phyloP scores from a whole-genome alignment of 371 early-diverging fungal genomes.

The Mucor irregularis region DNA sequence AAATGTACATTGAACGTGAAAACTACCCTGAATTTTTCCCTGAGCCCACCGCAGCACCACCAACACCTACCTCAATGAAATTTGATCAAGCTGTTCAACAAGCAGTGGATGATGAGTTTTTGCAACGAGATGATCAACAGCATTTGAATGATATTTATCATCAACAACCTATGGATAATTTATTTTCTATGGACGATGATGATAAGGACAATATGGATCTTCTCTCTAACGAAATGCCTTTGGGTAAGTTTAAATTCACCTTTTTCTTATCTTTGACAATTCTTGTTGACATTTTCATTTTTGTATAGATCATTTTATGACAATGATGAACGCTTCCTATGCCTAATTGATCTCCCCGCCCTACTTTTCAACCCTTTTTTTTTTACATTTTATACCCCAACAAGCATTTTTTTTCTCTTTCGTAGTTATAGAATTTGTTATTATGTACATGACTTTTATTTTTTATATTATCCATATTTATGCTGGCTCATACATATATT shows the following conservation, averaged over 20 bases:
- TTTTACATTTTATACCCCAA: no score
- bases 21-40: slow-evolving; percentile 33
- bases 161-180: not conserved
- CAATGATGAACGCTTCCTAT: not conserved
- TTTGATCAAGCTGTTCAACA: not conserved
- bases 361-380: not conserved
- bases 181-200: slow-evolving; percentile 5
- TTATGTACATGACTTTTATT: no score
- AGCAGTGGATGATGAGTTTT: slow-evolving; percentile 4
- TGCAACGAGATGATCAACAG: slow-evolving; percentile 1
- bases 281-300: not conserved
- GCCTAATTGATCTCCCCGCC: not conserved
- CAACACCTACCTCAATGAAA: no score
- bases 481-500: no score
- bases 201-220: not conserved
- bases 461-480: no score
- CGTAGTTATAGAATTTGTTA: no score
- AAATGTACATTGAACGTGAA: slow-evolving; percentile 42
- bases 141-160: slow-evolving; percentile 4
- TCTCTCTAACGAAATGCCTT: not conserved
- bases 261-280: not conserved
- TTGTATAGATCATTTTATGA: slow-evolving; percentile 1
- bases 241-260: slow-evolving; percentile 1
- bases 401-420: no score
- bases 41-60: not conserved